Conservation (phyloP, 768 basidiomycete genomes). For the Leccinellum luteum region DNA sequence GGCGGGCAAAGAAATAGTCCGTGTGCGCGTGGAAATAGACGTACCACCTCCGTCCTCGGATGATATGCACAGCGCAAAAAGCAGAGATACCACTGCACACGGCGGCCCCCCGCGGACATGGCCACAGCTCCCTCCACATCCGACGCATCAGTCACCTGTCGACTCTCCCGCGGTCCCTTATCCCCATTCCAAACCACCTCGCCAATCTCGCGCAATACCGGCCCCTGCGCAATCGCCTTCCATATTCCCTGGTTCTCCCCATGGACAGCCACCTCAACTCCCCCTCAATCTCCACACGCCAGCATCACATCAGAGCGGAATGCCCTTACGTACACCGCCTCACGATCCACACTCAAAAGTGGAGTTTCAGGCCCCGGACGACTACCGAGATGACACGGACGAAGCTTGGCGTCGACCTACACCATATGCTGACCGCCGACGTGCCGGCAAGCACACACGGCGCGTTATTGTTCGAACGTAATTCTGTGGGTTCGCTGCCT, state of each 20-base stretch:
- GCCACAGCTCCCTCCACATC: slow-evolving; percentile 32
- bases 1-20: slow-evolving; percentile 74
- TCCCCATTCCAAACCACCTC: slow-evolving; percentile 33
- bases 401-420: slow-evolving; percentile 72
- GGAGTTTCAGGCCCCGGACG: slow-evolving; percentile 40
- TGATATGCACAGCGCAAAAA: slow-evolving; percentile 27
- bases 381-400: slow-evolving; percentile 56
- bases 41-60: slow-evolving; percentile 30
- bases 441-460: slow-evolving; percentile 78
- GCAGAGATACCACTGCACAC: slow-evolving; percentile 23
- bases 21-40: slow-evolving; percentile 71
- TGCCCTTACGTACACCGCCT: slow-evolving; percentile 44
- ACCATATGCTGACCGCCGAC: slow-evolving; percentile 69
- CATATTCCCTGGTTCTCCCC: slow-evolving; percentile 30
- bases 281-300: slow-evolving; percentile 33
- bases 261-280: slow-evolving; percentile 33
- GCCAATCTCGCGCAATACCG: slow-evolving; percentile 25
- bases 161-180: slow-evolving; percentile 34
- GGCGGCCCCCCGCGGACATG: slow-evolving; percentile 25
- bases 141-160: slow-evolving; percentile 28
- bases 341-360: slow-evolving; percentile 40
- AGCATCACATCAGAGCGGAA: slow-evolving; percentile 21
- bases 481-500: slow-evolving; percentile 4
- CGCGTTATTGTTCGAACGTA: slow-evolving; percentile 58
- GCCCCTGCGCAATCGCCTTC: slow-evolving; percentile 26